These are phyloP conservation scores for Lachnellula willkommii DNA, from an alignment of 2,329 filamentous ascomycete genomes.

Conservation along the genomic window DNA sequence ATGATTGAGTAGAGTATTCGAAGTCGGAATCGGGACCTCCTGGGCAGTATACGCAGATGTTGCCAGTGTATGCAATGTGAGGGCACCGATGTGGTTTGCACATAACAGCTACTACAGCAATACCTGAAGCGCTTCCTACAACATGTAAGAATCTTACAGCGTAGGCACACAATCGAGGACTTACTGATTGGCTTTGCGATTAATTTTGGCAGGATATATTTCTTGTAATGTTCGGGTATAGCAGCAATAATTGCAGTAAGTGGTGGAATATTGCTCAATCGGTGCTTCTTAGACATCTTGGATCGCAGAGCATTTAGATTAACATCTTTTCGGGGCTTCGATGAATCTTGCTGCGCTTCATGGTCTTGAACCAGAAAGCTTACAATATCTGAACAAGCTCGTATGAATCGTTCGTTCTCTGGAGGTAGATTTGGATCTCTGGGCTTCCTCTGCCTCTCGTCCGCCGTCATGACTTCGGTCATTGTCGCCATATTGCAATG, in stretches of 20 bases:
- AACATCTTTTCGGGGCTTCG: conserved; percentile 72
- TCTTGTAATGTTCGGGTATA: conserved; percentile 99
- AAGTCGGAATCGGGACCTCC: conserved; percentile 98
- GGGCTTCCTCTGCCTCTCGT: conserved; percentile 47
- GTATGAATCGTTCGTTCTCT: conserved; percentile 90
- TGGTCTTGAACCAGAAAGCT: conserved; percentile 92
- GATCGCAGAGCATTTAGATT: conserved; percentile 86
- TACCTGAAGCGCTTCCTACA: conserved; percentile 86
- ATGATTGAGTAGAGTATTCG: conserved; percentile 98
- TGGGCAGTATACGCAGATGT: conserved; percentile 98
- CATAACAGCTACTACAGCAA: conserved; percentile 98
- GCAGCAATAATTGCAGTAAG: conserved; percentile 96
- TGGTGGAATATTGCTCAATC: conserved; percentile 78
- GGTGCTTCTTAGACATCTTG: conserved; percentile 89
- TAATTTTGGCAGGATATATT: conserved; percentile 93
- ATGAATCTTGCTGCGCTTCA: conserved; percentile 70
- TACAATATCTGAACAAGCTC: conserved; percentile 92
- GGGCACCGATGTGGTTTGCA: conserved; percentile 98
- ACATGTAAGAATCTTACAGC: conserved; percentile 7
- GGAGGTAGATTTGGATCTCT: conserved; percentile 74
- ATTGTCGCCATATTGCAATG: conserved; percentile 46
- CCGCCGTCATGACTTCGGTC: conserved; percentile 47
- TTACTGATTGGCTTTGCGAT: conserved; percentile 92
- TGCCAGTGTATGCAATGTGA: conserved; percentile 96
- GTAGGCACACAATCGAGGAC: conserved; percentile 26